These are phyloP conservation scores for Pyrenophora teres DNA, from an alignment of 2,329 filamentous ascomycete species.

Conservation along the genomic window DNA sequence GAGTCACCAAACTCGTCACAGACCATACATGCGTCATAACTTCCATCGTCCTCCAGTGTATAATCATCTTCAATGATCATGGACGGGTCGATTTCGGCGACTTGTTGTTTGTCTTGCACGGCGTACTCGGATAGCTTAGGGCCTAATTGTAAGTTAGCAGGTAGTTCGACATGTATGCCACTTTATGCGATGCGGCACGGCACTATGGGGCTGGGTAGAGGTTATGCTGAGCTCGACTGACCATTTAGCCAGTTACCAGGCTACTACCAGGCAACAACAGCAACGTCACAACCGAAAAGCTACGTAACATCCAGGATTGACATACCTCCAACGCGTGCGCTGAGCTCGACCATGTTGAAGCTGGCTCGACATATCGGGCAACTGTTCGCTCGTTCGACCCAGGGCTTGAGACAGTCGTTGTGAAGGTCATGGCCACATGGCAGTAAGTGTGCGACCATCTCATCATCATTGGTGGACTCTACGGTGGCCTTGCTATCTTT, in stretches of 20 bases:
- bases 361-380: slow-evolving; percentile 93
- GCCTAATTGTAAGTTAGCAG: slow-evolving; percentile 48
- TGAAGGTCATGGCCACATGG: slow-evolving; percentile 92
- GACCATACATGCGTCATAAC: slow-evolving; percentile 73
- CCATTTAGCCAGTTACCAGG: slow-evolving; percentile 34
- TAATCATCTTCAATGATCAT: slow-evolving; percentile 76
- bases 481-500: slow-evolving; percentile 23
- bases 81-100: slow-evolving; percentile 83
- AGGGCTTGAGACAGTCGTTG: slow-evolving; percentile 88
- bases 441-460: slow-evolving; percentile 64
- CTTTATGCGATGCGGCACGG: slow-evolving; percentile 10
- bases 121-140: slow-evolving; percentile 62
- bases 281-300: slow-evolving; percentile 21
- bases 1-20: slow-evolving; percentile 82
- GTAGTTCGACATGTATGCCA: slow-evolving; percentile 1
- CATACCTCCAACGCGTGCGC: slow-evolving; percentile 76
- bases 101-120: slow-evolving; percentile 84
- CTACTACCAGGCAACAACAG: slow-evolving; percentile 25
- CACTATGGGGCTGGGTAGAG: slow-evolving; percentile 14
- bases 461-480: slow-evolving; percentile 51
- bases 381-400: slow-evolving; percentile 96
- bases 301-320: slow-evolving; percentile 26
- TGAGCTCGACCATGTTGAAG: slow-evolving; percentile 89
- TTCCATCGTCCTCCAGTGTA: slow-evolving; percentile 51
- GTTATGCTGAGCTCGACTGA: slow-evolving; percentile 36